Percentiles rank a stretch among this genome's conserved stretches.
Conservation (phyloP, 2,329 filamentous ascomycete genomes). For the Pseudogymnoascus sp. region DNA sequence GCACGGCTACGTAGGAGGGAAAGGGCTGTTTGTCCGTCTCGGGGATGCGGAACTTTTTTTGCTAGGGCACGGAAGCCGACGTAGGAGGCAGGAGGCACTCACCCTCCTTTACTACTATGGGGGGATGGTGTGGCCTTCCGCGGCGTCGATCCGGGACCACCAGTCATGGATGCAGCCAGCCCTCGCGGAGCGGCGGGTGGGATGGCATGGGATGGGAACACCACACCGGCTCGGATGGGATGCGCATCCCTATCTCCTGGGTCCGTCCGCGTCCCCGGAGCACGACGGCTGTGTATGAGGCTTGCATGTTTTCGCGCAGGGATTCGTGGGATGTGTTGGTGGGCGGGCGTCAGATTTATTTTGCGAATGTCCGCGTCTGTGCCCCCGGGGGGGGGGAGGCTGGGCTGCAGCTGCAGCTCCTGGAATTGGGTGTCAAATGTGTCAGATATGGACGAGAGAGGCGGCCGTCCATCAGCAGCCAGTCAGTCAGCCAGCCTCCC, state of each 20-base stretch:
- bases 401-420: not conserved
- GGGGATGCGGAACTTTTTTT: not conserved
- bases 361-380: not conserved
- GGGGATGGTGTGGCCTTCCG: not conserved
- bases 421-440: not conserved
- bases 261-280: not conserved
- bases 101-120: not conserved
- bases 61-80: not conserved
- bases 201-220: not conserved
- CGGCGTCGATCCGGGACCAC: not conserved
- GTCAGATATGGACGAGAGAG: not conserved
- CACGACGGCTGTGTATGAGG: not conserved
- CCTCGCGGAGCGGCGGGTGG: not conserved
- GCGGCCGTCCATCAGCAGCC: too few species aligned
- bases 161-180: not conserved
- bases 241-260: constrained; percentile 2
- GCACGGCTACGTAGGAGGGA: not conserved
- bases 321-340: not conserved
- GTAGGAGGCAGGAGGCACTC: not conserved
- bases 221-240: not conserved
- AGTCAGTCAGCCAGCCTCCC: not conserved
- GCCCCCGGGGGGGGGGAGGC: not conserved
- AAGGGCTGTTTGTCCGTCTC: not conserved
- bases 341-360: not conserved
- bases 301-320: constrained; percentile 1